A percentile compares a stretch with the other conserved stretches of the same genome.
These are phyloP conservation scores for Cryptosporidium meleagridis DNA, from an alignment of 169 alveolate species.

Conservation along the genomic window DNA sequence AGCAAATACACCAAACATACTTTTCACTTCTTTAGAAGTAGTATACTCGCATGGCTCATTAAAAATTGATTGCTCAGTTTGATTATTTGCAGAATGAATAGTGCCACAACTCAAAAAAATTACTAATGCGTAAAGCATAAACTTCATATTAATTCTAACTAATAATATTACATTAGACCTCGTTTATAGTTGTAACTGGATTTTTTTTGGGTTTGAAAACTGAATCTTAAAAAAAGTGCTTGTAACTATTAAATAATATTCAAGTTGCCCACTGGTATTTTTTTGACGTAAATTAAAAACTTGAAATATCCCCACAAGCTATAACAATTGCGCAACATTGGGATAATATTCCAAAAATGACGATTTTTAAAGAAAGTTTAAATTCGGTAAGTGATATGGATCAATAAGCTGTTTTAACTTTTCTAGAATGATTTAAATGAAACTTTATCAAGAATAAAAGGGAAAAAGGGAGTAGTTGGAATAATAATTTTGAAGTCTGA, in stretches of 20 bases:
- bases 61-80: background rate
- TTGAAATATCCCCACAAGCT: background rate
- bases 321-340: conserved; percentile 23
- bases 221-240: background rate
- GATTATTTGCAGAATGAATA: background rate
- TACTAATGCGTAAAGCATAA: background rate
- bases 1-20: background rate
- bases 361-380: conserved; percentile 29
- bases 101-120: background rate
- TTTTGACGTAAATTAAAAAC: background rate
- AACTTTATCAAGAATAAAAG: conserved; percentile 63
- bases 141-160: background rate
- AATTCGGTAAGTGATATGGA: conserved; percentile 41
- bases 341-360: background rate
- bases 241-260: background rate
- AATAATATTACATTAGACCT: background rate
- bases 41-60: conserved; percentile 12
- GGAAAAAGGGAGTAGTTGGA: conserved; percentile 67
- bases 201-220: background rate
- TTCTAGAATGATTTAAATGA: conserved; percentile 21
- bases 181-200: background rate
- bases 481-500: conserved; percentile 40
- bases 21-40: conserved; percentile 23
- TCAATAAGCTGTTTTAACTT: background rate
- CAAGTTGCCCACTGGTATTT: background rate